Evolutionary conservation across 2,329 filamentous ascomycete species (phyloP).

Genomic region (Clarireedia homoeocarpa): DNA sequence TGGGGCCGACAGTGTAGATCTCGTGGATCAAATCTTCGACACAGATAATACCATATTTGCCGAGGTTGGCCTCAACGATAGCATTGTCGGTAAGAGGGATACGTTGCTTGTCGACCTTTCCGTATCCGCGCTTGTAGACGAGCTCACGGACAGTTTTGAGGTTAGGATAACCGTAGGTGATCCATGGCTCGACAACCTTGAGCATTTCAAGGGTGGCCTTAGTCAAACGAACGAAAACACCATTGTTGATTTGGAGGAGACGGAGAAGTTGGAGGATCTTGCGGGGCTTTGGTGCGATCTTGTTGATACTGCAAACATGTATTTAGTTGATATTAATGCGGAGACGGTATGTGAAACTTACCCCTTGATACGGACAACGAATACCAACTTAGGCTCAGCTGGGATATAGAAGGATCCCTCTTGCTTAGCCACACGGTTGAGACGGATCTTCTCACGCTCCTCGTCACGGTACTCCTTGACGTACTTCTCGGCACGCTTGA

Average conservation of each 20-base stretch:
- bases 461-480: constrained; percentile 98
- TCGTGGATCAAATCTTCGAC: constrained; percentile 99
- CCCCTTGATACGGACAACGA: constrained; percentile 99
- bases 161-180: constrained; percentile 99
- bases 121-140: constrained; percentile 99
- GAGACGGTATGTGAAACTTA: constrained; percentile 34
- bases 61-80: constrained; percentile 92
- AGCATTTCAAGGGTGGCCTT: constrained; percentile 98
- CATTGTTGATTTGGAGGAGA: constrained; percentile 99
- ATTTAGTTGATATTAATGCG: constrained; percentile 4
- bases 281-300: constrained; percentile 99
- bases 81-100: constrained; percentile 94
- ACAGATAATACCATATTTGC: constrained; percentile 98
- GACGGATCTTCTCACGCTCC: constrained; percentile 97
- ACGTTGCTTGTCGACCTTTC: constrained; percentile 98
- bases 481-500: constrained; percentile 99
- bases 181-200: constrained; percentile 97
- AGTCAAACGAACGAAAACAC: constrained; percentile 94
- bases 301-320: constrained; percentile 72
- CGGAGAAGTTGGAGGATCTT: constrained; percentile 99
- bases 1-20: constrained; percentile 96
- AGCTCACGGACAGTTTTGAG: constrained; percentile 98
- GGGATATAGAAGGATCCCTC: constrained; percentile 90
- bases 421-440: constrained; percentile 81
- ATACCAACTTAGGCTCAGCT: constrained; percentile 92